phyloP scores from a whole-genome alignment of 345 rosid genomes.

The Eucalyptus tenuipes region DNA sequence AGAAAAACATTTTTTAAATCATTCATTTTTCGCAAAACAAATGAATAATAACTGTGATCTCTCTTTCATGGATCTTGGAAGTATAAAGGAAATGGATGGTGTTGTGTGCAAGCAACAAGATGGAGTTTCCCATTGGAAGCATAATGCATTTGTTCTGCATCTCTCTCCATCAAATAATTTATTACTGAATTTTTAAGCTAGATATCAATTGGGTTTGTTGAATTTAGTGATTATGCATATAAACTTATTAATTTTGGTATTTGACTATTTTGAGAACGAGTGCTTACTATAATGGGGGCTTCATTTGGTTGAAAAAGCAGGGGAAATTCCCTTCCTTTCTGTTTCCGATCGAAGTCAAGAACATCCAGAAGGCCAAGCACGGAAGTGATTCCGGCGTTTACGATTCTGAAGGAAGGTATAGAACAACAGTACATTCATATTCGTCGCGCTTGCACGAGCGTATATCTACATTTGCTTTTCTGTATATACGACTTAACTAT shows the following conservation, averaged over 20 bases:
- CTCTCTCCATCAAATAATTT: not conserved
- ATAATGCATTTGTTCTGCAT: not conserved
- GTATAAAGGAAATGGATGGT: not conserved
- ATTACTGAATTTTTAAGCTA: not conserved
- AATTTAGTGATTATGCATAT: not conserved
- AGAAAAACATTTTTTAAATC: too few species aligned
- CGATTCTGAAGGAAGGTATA: constrained; percentile 68
- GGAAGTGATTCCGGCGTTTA: constrained; percentile 83
- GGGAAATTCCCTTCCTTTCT: constrained; percentile 46
- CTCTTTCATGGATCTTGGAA: not conserved
- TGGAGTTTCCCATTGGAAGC: not conserved
- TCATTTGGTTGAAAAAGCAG: constrained; percentile 3
- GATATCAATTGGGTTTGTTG: not conserved
- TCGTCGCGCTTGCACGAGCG: not conserved
- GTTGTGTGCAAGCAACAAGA: not conserved
- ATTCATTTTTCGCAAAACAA: too few species aligned
- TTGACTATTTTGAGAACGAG: not conserved
- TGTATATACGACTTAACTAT: not conserved
- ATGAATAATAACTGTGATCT: too few species aligned
- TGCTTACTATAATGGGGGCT: not conserved
- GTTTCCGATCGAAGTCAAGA: constrained; percentile 69
- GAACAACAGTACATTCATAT: not conserved
- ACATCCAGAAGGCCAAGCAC: constrained; percentile 60
- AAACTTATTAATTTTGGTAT: not conserved
- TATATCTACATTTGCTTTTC: not conserved